phyloP scores from a whole-genome alignment of 1,284 basidiomycete species.

The Boletus nobilissimus region DNA sequence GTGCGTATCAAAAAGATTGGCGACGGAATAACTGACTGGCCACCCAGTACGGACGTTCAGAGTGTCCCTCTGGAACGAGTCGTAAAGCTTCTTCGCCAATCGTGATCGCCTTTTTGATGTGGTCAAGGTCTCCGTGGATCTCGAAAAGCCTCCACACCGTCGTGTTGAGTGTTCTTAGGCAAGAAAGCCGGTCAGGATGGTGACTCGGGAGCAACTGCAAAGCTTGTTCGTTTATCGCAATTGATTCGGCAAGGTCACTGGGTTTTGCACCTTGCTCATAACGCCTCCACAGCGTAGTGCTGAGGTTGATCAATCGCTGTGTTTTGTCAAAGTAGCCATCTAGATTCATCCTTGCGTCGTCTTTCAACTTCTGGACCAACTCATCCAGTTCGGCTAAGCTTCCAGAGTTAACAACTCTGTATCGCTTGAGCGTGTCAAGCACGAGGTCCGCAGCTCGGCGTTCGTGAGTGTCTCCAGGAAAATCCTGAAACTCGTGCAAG shows the following conservation, averaged over 20 bases:
- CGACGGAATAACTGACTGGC: not conserved
- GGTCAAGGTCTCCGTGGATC: not conserved
- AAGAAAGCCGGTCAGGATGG: not conserved
- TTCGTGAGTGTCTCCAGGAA: not conserved
- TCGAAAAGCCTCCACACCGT: not conserved
- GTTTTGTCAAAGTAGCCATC: not conserved
- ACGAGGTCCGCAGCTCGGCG: conserved; percentile 1
- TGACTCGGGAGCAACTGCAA: not conserved
- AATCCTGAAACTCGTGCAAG: not conserved
- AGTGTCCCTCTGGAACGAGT: not conserved
- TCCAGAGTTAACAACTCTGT: not conserved
- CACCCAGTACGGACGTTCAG: not conserved
- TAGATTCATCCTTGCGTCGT: not conserved
- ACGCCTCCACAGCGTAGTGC: not conserved
- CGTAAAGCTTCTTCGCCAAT: not conserved
- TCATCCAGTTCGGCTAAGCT: not conserved
- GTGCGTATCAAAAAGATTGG: no score
- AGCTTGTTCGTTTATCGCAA: not conserved
- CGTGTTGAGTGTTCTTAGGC: not conserved
- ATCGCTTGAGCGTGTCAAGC: not conserved
- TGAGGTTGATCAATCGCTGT: conserved; percentile 10
- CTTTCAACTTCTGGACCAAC: not conserved
- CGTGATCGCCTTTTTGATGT: not conserved
- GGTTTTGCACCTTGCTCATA: not conserved
- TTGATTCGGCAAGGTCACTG: not conserved